Conservation (phyloP, 73 alveolate species). For the Stentor coeruleus region DNA sequence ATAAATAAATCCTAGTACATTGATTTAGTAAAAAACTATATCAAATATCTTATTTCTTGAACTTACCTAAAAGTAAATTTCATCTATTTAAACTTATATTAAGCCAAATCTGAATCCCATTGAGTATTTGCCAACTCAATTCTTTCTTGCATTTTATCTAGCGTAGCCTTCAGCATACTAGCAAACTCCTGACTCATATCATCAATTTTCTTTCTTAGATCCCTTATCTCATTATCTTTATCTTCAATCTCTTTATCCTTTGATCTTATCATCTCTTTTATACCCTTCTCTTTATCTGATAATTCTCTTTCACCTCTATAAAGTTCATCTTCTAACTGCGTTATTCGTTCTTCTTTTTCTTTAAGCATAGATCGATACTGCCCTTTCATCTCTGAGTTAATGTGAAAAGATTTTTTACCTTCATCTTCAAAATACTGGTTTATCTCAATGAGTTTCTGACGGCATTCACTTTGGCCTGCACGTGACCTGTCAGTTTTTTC, state of each 20-base stretch:
- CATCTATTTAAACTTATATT: too few species aligned
- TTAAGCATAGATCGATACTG: not conserved
- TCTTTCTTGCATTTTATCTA: too few species aligned
- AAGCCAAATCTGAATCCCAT: too few species aligned
- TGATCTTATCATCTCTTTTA: not conserved
- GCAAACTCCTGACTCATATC: too few species aligned
- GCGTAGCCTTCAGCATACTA: too few species aligned
- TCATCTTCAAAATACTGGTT: not conserved
- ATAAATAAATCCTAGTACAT: too few species aligned
- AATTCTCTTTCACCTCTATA: not conserved
- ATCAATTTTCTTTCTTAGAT: too few species aligned
- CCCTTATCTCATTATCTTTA: slow-evolving; percentile 2
- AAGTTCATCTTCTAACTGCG: not conserved
- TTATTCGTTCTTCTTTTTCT: not conserved
- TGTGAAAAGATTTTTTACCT: not conserved
- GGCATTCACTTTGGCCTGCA: slow-evolving; percentile 6
- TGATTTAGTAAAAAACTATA: too few species aligned
- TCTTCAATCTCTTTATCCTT: not conserved
- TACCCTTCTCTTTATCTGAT: not conserved
- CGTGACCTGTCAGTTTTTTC: not conserved
- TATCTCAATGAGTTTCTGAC: not conserved
- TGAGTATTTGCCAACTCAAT: too few species aligned
- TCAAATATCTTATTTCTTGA: too few species aligned
- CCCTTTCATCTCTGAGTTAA: not conserved
- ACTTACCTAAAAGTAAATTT: too few species aligned